Evolutionary conservation across 176 grass and related monocot species (phyloP).

Genomic region (Oryza glumipatula): DNA sequence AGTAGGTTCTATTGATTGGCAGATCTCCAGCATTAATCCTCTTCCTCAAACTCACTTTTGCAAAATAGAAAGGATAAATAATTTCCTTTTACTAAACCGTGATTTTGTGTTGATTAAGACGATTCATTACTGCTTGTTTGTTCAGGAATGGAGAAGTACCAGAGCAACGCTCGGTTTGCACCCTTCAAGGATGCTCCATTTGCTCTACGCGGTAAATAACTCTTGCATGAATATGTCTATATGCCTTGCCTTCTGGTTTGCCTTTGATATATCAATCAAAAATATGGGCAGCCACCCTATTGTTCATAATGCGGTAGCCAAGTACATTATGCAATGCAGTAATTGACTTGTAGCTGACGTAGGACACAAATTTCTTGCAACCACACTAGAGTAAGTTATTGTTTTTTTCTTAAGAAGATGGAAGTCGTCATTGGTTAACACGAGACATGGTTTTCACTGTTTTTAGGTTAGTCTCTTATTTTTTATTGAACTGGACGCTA

Average conservation of each 20-base stretch:
- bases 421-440: not conserved
- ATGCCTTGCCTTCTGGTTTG: not conserved
- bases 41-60: not conserved
- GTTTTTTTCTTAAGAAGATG: no score
- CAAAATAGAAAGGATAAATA: not conserved
- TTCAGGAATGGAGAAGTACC: slow-evolving; percentile 50
- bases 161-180: slow-evolving; percentile 23
- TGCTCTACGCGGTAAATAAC: slow-evolving; percentile 47
- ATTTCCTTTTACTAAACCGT: not conserved
- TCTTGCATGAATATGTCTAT: not conserved
- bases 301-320: not conserved
- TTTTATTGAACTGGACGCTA: not conserved
- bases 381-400: not conserved
- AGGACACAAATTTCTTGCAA: not conserved
- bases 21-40: not conserved
- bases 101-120: slow-evolving; percentile 18
- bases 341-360: slow-evolving; percentile 1
- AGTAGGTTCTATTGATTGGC: not conserved
- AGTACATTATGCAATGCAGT: slow-evolving; percentile 1
- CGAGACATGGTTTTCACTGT: not conserved
- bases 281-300: not conserved
- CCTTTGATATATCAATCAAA: slow-evolving; percentile 1
- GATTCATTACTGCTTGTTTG: not conserved
- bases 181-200: slow-evolving; percentile 22
- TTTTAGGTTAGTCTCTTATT: not conserved